These are phyloP conservation scores for Theileria annulata DNA, from an alignment of 169 alveolate species.

Conservation along the genomic window DNA sequence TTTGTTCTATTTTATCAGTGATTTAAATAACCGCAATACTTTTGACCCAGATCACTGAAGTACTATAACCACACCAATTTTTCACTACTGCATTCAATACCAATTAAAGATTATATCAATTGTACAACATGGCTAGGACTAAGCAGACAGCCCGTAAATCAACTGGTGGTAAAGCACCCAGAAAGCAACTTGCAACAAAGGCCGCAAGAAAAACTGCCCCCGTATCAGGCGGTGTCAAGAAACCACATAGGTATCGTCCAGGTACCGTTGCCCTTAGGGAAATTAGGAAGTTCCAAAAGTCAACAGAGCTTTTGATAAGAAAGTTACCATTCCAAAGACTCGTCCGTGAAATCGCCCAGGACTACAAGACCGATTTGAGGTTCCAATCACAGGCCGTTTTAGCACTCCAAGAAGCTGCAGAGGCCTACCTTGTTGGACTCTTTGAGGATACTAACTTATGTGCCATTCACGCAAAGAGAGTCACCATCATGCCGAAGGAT, in stretches of 20 bases:
- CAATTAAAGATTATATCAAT: background rate
- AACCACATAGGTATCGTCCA: slow-evolving; percentile 98
- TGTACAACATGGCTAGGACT: slow-evolving; percentile 93
- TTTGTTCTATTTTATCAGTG: background rate
- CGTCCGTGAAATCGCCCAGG: slow-evolving; percentile 95
- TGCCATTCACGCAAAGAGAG: slow-evolving; percentile 99
- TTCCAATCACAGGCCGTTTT: slow-evolving; percentile 93
- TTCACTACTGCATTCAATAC: background rate
- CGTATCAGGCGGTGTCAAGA: slow-evolving; percentile 94
- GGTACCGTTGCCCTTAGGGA: slow-evolving; percentile 98
- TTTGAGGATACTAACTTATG: slow-evolving; percentile 99
- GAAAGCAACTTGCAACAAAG: slow-evolving; percentile 96
- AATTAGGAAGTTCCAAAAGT: slow-evolving; percentile 94
- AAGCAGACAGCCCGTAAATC: slow-evolving; percentile 98
- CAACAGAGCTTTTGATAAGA: slow-evolving; percentile 91
- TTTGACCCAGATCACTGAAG: background rate
- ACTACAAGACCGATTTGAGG: slow-evolving; percentile 91
- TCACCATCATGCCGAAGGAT: slow-evolving; percentile 99
- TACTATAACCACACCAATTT: background rate
- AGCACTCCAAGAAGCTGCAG: slow-evolving; percentile 98
- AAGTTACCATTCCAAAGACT: slow-evolving; percentile 96
- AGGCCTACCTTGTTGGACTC: slow-evolving; percentile 97
- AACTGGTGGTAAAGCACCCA: slow-evolving; percentile 98
- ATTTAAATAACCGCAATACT: background rate
- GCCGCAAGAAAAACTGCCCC: slow-evolving; percentile 99